phyloP scores from a whole-genome alignment of 78 protist genomes.

The Dictyostelium citrinum region DNA sequence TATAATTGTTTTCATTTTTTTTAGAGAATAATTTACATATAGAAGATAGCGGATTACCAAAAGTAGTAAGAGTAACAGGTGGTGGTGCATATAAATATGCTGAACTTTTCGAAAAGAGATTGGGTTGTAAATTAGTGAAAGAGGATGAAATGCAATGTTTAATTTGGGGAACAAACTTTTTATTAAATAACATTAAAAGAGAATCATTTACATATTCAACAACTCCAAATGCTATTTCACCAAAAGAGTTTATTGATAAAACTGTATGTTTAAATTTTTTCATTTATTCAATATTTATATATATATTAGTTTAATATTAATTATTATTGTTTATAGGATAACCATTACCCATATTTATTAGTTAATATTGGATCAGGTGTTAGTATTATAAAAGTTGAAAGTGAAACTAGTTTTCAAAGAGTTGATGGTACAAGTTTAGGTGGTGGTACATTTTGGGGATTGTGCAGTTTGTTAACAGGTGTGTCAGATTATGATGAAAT shows the following conservation, averaged over 20 bases:
- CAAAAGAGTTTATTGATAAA: slow-evolving; percentile 57
- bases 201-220: slow-evolving; percentile 45
- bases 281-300: neutral
- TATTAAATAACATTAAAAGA: slow-evolving; percentile 60
- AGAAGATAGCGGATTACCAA: slow-evolving; percentile 44
- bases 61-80: slow-evolving; percentile 74
- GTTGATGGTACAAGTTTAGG: slow-evolving; percentile 95
- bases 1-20: too few species aligned
- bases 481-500: slow-evolving; percentile 83
- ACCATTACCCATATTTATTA: slow-evolving; percentile 90
- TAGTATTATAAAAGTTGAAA: slow-evolving; percentile 84
- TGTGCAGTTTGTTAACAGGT: slow-evolving; percentile 84
- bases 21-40: slow-evolving; percentile 71
- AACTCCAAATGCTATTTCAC: neutral
- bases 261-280: slow-evolving; percentile 4
- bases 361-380: slow-evolving; percentile 96
- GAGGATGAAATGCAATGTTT: slow-evolving; percentile 90
- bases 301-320: neutral
- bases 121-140: slow-evolving; percentile 59
- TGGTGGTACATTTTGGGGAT: slow-evolving; percentile 97
- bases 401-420: slow-evolving; percentile 82
- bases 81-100: slow-evolving; percentile 90
- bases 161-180: slow-evolving; percentile 88
- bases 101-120: slow-evolving; percentile 28
- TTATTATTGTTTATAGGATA: slow-evolving; percentile 11